Percentiles rank a stretch among this genome's conserved stretches.
Evolutionary conservation across 2,329 filamentous ascomycete species (phyloP).

Genomic region (Phyllosticta citrichinensis): DNA sequence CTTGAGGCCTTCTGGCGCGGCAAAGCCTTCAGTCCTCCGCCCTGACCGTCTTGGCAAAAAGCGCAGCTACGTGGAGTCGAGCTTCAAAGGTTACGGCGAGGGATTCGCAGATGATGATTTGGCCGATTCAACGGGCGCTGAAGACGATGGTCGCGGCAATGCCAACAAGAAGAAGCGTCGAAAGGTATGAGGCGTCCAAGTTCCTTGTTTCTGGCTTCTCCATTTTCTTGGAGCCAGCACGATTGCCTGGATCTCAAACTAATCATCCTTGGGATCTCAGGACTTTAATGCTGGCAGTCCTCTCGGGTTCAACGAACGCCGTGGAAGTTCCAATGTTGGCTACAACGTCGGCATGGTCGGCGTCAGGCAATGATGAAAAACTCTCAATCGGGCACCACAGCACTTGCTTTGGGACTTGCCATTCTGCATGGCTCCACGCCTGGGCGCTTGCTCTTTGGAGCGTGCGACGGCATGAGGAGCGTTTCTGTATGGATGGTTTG

Average conservation of each 20-base stretch:
- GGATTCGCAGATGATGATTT: slow-evolving; percentile 59
- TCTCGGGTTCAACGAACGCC: slow-evolving; percentile 11
- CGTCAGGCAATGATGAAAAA: slow-evolving; percentile 4
- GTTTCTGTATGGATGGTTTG: too few relatives aligned
- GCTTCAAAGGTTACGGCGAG: slow-evolving; percentile 65
- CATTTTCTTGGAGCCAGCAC: not conserved
- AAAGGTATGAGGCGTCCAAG: slow-evolving; percentile 15
- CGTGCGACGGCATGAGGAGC: not conserved
- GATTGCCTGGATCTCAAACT: not conserved
- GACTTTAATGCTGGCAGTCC: slow-evolving; percentile 12
- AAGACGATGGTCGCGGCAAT: slow-evolving; percentile 43
- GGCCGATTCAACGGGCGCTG: slow-evolving; percentile 61
- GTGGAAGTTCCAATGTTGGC: slow-evolving; percentile 9
- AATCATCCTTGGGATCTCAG: slow-evolving; percentile 5
- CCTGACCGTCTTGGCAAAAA: slow-evolving; percentile 61
- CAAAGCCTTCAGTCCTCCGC: slow-evolving; percentile 32
- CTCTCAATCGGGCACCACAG: not conserved
- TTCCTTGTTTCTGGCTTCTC: not conserved
- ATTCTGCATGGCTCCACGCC: not conserved
- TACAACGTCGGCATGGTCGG: slow-evolving; percentile 6
- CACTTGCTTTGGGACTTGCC: not conserved
- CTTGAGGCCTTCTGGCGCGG: slow-evolving; percentile 22
- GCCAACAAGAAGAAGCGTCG: slow-evolving; percentile 21
- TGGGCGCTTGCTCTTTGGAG: not conserved
- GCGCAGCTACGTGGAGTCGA: slow-evolving; percentile 64